These are phyloP conservation scores for Metschnikowia borealis DNA, from an alignment of 805 yeast genomes.

Conservation along the genomic window DNA sequence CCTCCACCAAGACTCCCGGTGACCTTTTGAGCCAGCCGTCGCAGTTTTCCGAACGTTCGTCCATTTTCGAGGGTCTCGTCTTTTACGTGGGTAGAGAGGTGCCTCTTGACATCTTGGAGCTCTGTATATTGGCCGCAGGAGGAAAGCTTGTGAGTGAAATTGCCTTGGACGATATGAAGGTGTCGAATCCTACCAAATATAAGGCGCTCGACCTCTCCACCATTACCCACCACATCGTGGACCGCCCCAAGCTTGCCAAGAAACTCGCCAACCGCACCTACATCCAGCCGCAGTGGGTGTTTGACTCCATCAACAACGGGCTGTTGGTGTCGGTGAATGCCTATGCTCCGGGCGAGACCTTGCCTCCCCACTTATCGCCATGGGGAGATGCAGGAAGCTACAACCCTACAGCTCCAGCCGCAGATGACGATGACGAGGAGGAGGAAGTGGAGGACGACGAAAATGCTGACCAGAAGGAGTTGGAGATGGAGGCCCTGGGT, in stretches of 20 bases:
- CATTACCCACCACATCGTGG: conserved; percentile 91
- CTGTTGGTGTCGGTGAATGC: conserved; percentile 69
- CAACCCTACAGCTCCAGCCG: conserved; percentile 64
- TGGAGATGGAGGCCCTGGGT: conserved; percentile 78
- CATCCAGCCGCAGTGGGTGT: conserved; percentile 97
- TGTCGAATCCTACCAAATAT: conserved; percentile 43
- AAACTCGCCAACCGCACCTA: conserved; percentile 91
- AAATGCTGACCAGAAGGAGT: conserved; percentile 69
- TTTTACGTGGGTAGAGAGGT: conserved; percentile 95
- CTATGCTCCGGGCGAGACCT: conserved; percentile 90
- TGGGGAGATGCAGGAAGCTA: conserved; percentile 97
- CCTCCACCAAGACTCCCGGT: conserved; percentile 53
- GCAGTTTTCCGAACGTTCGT: conserved; percentile 49
- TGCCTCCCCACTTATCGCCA: conserved; percentile 97
- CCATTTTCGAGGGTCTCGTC: conserved; percentile 66
- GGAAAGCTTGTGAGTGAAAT: conserved; percentile 84
- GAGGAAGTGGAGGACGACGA: conserved; percentile 43
- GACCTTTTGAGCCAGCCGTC: conserved; percentile 71
- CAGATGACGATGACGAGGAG: conserved; percentile 37
- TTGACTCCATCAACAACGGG: conserved; percentile 82
- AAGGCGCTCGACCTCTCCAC: conserved; percentile 54
- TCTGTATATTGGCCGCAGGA: conserved; percentile 80
- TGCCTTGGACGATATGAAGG: conserved; percentile 69
- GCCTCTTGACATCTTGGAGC: conserved; percentile 85
- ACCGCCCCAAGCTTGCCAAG: conserved; percentile 75